Evolutionary conservation across 371 early-diverging fungal genomes (phyloP).

Genomic region (Actinomucor elegans): DNA sequence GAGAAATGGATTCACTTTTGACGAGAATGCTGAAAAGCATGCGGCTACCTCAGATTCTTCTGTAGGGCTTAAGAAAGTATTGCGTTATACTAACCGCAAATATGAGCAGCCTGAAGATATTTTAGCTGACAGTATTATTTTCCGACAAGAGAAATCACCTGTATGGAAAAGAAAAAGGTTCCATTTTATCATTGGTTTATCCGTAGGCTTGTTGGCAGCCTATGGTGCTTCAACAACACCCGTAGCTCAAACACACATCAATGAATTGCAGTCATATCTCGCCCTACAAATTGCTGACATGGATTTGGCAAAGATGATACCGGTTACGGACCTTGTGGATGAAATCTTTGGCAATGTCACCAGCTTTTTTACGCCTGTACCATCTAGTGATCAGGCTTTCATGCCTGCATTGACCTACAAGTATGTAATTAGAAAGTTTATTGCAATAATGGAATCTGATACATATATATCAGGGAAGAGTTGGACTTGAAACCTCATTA

Average conservation of each 20-base stretch:
- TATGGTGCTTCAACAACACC: slow-evolving; percentile 41
- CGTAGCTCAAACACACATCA: slow-evolving; percentile 34
- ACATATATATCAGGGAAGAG: slow-evolving; percentile 37
- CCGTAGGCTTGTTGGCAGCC: slow-evolving; percentile 25
- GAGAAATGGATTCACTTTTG: slow-evolving; percentile 2
- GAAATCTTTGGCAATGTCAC: slow-evolving; percentile 69
- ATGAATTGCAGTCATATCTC: slow-evolving; percentile 41
- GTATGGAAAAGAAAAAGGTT: slow-evolving; percentile 44
- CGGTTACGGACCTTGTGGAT: slow-evolving; percentile 68
- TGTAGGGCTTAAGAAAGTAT: background rate
- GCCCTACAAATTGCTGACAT: slow-evolving; percentile 55
- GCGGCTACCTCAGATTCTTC: background rate
- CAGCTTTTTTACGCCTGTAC: slow-evolving; percentile 50
- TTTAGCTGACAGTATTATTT: slow-evolving; percentile 11
- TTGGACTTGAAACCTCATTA: slow-evolving; percentile 51
- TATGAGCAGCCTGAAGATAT: slow-evolving; percentile 16
- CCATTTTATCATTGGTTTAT: slow-evolving; percentile 40
- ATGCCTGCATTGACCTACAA: slow-evolving; percentile 49
- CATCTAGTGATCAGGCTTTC: slow-evolving; percentile 47
- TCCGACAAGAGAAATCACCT: slow-evolving; percentile 3
- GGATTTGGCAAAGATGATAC: slow-evolving; percentile 63
- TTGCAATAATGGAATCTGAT: too few relatives aligned
- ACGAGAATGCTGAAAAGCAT: background rate
- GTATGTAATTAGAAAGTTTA: too few relatives aligned
- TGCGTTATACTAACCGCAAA: background rate